Conservation (phyloP, 805 yeast genomes). For the Kluyveromyces starmeri region DNA sequence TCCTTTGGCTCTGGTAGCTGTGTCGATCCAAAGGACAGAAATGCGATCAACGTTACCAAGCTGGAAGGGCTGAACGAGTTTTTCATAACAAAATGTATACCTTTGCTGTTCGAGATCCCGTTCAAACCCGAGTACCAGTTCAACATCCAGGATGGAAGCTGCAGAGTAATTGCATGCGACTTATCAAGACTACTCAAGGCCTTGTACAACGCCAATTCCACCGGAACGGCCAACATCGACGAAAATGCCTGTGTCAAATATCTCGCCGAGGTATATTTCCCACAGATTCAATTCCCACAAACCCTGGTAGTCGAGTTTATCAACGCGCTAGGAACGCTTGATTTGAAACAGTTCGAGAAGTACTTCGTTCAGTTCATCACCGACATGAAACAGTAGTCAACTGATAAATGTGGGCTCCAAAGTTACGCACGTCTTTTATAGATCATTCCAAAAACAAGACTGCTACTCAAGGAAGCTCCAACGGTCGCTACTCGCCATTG, state of each 20-base stretch:
- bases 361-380: slow-evolving; percentile 45
- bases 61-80: slow-evolving; percentile 66
- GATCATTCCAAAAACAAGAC: too few relatives aligned
- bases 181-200: slow-evolving; percentile 60
- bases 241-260: slow-evolving; percentile 34
- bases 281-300: slow-evolving; percentile 48
- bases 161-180: slow-evolving; percentile 65
- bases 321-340: slow-evolving; percentile 44
- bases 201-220: slow-evolving; percentile 34
- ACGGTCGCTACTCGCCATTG: too few relatives aligned
- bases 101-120: slow-evolving; percentile 71
- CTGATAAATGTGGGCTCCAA: too few relatives aligned
- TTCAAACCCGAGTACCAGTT: slow-evolving; percentile 53
- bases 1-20: slow-evolving; percentile 64
- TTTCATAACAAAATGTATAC: slow-evolving; percentile 58
- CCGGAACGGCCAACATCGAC: slow-evolving; percentile 10
- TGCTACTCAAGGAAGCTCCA: too few relatives aligned
- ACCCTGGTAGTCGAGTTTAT: slow-evolving; percentile 55
- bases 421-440: too few relatives aligned
- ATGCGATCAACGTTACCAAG: slow-evolving; percentile 35
- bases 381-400: slow-evolving; percentile 5
- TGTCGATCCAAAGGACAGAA: slow-evolving; percentile 48
- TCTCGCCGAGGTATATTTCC: slow-evolving; percentile 42
- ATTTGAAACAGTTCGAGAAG: slow-evolving; percentile 60
- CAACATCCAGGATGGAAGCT: slow-evolving; percentile 71